Evolutionary conservation across 352 stramenopile species (phyloP).

Genomic region (Phytophthora cajani): DNA sequence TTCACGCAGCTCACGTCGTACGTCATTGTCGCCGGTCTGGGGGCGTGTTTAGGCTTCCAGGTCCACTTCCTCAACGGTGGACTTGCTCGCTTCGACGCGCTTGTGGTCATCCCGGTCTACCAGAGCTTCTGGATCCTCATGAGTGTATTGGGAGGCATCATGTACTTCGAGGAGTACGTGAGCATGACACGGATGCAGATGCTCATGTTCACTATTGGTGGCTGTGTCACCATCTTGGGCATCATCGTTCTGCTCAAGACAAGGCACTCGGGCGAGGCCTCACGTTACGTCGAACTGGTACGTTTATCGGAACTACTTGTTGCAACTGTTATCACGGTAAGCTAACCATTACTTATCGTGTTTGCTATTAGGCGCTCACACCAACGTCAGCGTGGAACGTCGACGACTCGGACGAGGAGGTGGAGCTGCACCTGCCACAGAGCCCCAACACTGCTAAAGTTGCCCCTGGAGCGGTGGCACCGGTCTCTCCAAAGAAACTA

Average conservation of each 20-base stretch:
- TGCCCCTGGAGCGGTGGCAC: constrained; percentile 19
- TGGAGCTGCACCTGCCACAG: constrained; percentile 72
- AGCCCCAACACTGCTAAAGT: constrained; percentile 39
- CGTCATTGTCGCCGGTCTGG: constrained; percentile 75
- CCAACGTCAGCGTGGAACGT: constrained; percentile 80
- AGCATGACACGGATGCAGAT: constrained; percentile 81
- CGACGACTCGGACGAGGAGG: constrained; percentile 84
- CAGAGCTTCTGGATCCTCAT: constrained; percentile 93
- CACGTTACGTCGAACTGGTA: constrained; percentile 78
- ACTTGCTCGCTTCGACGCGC: constrained; percentile 88
- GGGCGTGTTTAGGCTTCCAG: constrained; percentile 77
- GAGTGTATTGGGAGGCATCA: constrained; percentile 90
- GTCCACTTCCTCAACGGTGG: constrained; percentile 91
- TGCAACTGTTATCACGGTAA: background rate
- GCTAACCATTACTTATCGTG: background rate
- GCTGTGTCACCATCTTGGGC: constrained; percentile 75
- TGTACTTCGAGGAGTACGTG: constrained; percentile 94
- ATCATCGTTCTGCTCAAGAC: constrained; percentile 82
- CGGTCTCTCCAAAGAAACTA: constrained; percentile 20
- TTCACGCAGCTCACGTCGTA: constrained; percentile 84
- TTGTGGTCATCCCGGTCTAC: constrained; percentile 91
- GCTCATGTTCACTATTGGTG: constrained; percentile 83
- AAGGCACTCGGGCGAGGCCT: constrained; percentile 45
- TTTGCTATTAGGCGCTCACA: constrained; percentile 60
- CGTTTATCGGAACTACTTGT: constrained; percentile 12